These are phyloP conservation scores for Dimocarpus longan DNA, from an alignment of 345 rosid genomes.

Conservation along the genomic window DNA sequence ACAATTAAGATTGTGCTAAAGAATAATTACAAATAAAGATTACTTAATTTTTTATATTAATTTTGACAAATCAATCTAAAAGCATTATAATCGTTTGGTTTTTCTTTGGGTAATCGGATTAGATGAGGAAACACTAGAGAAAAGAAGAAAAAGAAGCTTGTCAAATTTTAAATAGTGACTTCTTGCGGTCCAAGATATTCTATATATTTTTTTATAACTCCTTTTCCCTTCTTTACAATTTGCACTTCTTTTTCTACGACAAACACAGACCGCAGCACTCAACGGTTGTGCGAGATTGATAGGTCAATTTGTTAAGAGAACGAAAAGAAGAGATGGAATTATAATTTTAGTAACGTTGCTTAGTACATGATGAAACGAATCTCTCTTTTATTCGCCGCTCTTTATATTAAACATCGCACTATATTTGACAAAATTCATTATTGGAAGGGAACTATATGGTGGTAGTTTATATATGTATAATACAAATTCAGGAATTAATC, in stretches of 20 bases:
- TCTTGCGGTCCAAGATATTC: slow-evolving; percentile 37
- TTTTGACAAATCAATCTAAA: background rate
- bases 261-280: slow-evolving; percentile 24
- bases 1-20: background rate
- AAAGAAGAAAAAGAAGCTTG: background rate
- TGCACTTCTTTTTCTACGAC: slow-evolving; percentile 16
- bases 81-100: slow-evolving; percentile 12
- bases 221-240: background rate
- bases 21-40: no score
- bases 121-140: slow-evolving; percentile 25
- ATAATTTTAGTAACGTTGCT: no score
- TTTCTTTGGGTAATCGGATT: slow-evolving; percentile 22
- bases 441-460: no score
- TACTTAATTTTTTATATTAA: background rate
- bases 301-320: no score
- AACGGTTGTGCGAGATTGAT: no score
- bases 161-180: slow-evolving; percentile 24
- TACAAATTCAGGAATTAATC: no score
- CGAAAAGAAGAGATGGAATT: no score
- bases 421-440: no score
- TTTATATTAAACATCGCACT: no score
- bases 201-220: background rate
- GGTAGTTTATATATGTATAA: no score
- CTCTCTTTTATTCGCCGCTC: no score
- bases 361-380: no score